A percentile compares a stretch with the other conserved stretches of the same genome.
Evolutionary conservation across 306 rosid genomes (phyloP).

Genomic region (Castanospermum australe): DNA sequence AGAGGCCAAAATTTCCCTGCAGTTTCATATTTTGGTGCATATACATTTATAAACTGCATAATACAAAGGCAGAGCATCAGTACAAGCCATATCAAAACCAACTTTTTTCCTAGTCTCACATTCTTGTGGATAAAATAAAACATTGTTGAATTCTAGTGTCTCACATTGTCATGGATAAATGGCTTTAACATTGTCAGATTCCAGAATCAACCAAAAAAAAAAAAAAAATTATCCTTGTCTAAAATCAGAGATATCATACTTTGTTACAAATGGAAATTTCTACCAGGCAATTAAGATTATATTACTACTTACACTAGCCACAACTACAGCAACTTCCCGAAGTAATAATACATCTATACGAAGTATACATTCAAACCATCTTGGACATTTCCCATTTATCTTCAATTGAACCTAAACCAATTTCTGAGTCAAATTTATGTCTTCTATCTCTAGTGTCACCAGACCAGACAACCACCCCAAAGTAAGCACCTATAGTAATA

Average conservation of each 20-base stretch:
- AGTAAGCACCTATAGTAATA: neutral
- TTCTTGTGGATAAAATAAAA: conserved; percentile 8
- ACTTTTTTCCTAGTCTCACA: neutral
- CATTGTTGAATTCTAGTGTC: too few species aligned
- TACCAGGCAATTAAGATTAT: neutral
- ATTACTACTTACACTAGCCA: neutral
- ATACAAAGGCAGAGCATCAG: conserved; percentile 28
- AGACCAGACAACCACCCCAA: too few species aligned
- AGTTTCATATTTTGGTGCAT: conserved; percentile 72
- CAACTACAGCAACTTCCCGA: too few species aligned
- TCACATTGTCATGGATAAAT: conserved; percentile 14
- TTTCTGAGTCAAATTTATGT: too few species aligned
- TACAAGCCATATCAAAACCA: neutral
- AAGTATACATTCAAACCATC: too few species aligned
- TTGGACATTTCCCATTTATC: neutral
- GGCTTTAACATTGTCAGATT: neutral
- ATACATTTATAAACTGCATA: conserved; percentile 81
- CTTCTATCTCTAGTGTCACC: too few species aligned
- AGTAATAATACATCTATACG: too few species aligned
- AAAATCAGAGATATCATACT: neutral
- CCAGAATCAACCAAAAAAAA: neutral
- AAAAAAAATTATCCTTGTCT: neutral
- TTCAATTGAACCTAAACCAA: neutral
- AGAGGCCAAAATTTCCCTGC: conserved; percentile 95
- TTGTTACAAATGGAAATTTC: neutral